Evolutionary conservation across 257 asterid species (phyloP), one percentile per base, ranked within the genome.

Genomic region (Paulownia fortunei): DNA sequence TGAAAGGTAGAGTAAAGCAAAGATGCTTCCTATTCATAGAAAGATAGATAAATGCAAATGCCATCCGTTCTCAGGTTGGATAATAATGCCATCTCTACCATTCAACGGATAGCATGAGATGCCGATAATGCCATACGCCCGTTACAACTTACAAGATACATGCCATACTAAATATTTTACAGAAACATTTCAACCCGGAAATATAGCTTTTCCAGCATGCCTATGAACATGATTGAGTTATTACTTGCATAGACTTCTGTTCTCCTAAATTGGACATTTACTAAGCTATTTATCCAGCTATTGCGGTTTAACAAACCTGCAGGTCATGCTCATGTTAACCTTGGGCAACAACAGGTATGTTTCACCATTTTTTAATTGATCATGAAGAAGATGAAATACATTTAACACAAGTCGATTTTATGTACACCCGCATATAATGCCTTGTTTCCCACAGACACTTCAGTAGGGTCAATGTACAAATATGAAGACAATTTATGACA

Each of bases 401-500:
- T 34, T 47, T n/a, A 65, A 24, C 30, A 49, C 4, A 8, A 51
- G 19, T 34, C 13, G 56, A 64, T 51, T 64, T n/a, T 39, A 30
- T 51, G 47, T 2, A 51, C n/a, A 68, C 3, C 52, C 8, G 18
- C 41, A 42, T 32, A 26, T 21, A 36, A 15, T 41, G 52, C 46
- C 39, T 46, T 39, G 7, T 51, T 52, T 49, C 26, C 30, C 10
- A 8, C 4, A 19, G 16, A 49, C 42, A 32, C 59, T 30, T 70
- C 21, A 23, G 44, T 39, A 24, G 3, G 26, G 12, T 30, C 34
- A 46, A 56, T 10, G 6, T 3, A 36, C 36, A 55, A 37, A 55
- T 24, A 52, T 55, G 61, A 54, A 39, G 58, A 65, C 64, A 52
- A 36, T 9, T 39, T 7, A 55, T 66, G 63, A 63, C 49, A 61